These are phyloP conservation scores for Salix exigua DNA, from an alignment of 345 rosid genomes.

Conservation along the genomic window DNA sequence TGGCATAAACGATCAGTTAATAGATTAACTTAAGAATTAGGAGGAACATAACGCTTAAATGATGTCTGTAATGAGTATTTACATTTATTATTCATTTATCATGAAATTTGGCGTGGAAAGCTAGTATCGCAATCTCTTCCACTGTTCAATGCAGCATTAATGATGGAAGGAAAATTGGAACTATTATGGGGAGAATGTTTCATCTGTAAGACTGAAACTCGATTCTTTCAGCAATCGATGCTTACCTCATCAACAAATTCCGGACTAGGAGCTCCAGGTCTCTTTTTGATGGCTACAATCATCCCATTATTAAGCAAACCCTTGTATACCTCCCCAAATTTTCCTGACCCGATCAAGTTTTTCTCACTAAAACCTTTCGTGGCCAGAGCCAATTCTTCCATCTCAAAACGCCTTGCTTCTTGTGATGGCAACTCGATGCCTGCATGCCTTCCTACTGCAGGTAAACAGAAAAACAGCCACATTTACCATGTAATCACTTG, in stretches of 20 bases:
- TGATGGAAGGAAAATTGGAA: not conserved
- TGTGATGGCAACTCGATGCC: constrained; percentile 62
- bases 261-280: constrained; percentile 65
- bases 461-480: constrained; percentile 15
- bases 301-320: constrained; percentile 89
- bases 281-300: constrained; percentile 86
- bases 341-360: constrained; percentile 80
- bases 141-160: not conserved
- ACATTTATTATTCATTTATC: not conserved
- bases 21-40: not conserved
- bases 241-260: constrained; percentile 83
- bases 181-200: not conserved
- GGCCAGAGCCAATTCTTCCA: constrained; percentile 81
- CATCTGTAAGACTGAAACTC: not conserved
- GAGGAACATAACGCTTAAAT: not conserved
- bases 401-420: constrained; percentile 77
- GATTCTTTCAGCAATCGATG: not conserved
- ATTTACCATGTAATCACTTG: constrained; percentile 3
- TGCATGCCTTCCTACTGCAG: constrained; percentile 57
- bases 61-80: not conserved
- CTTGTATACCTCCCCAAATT: constrained; percentile 86
- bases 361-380: constrained; percentile 68
- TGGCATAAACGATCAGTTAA: not conserved
- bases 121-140: not conserved
- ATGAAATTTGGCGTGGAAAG: constrained; percentile 4